Evolutionary conservation across 1,139 yeast species (phyloP).

Genomic region (Debaryomyces subglobosus): DNA sequence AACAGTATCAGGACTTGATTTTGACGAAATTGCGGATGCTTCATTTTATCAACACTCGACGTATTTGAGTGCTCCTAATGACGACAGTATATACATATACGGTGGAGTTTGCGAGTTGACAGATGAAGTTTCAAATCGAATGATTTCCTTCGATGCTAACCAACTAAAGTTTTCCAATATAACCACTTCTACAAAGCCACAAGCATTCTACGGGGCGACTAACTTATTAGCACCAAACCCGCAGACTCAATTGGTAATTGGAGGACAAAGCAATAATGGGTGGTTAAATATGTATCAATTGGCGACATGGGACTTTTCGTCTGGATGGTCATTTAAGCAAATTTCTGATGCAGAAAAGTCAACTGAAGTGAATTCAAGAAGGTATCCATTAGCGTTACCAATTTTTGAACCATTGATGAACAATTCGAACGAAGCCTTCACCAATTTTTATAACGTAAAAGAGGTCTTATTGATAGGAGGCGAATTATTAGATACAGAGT

Average conservation of each 20-base stretch:
- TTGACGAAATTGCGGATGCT: conserved; percentile 30
- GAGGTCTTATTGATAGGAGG: conserved; percentile 46
- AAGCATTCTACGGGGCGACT: conserved; percentile 46
- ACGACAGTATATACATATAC: conserved; percentile 36
- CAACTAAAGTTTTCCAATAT: conserved; percentile 34
- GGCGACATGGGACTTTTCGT: conserved; percentile 47
- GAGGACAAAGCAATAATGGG: conserved; percentile 42
- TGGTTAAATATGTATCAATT: conserved; percentile 52
- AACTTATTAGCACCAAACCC: conserved; percentile 44
- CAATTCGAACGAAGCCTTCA: conserved; percentile 20
- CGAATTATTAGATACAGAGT: conserved; percentile 18
- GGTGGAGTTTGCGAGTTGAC: conserved; percentile 37
- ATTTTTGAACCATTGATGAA: conserved; percentile 32
- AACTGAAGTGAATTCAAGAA: conserved; percentile 32
- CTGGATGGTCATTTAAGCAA: conserved; percentile 47
- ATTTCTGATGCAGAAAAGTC: conserved; percentile 18
- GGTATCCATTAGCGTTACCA: conserved; percentile 36
- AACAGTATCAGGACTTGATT: conserved; percentile 19
- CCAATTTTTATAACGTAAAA: conserved; percentile 24
- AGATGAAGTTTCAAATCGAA: conserved; percentile 28
- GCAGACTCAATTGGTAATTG: conserved; percentile 41
- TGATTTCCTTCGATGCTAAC: conserved; percentile 37
- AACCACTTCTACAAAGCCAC: conserved; percentile 47
- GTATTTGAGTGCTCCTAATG: conserved; percentile 31
- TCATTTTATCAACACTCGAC: conserved; percentile 36